Evolutionary conservation across 495 filamentous ascomycete genomes (phyloP).

Genomic region (Hypoxylon cercidicola): DNA sequence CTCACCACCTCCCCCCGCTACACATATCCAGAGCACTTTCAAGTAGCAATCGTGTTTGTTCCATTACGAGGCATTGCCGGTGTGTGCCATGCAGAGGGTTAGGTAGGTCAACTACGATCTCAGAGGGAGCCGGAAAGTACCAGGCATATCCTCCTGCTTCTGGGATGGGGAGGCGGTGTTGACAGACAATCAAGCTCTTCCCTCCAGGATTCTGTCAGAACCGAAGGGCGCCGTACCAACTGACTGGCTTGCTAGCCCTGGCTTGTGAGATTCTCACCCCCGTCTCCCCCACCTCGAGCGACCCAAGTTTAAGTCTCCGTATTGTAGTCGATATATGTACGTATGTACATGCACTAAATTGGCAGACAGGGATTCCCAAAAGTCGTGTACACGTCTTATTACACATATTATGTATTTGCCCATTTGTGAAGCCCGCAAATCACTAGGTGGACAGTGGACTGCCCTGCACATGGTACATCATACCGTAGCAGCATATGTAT

Average conservation of each 20-base stretch:
- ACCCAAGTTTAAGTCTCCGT: constrained; percentile 43
- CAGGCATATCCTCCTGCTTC: constrained; percentile 6
- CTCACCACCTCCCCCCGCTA: neutral
- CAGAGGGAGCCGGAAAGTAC: constrained; percentile 19
- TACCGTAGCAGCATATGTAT: constrained; percentile 30
- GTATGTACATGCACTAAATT: constrained; percentile 19
- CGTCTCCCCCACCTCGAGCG: constrained; percentile 41
- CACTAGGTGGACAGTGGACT: constrained; percentile 2
- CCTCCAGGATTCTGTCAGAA: constrained; percentile 35
- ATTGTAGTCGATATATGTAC: constrained; percentile 31
- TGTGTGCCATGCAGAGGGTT: constrained; percentile 7
- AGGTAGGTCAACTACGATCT: constrained; percentile 15
- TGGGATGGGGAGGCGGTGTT: constrained; percentile 28
- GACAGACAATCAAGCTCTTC: constrained; percentile 25
- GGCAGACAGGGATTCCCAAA: constrained; percentile 28
- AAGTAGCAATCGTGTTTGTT: constrained; percentile 25
- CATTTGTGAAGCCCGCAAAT: constrained; percentile 25
- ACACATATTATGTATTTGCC: constrained; percentile 45
- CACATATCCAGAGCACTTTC: neutral
- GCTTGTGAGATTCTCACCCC: constrained; percentile 42
- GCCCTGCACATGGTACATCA: constrained; percentile 30
- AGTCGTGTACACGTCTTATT: constrained; percentile 38
- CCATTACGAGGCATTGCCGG: constrained; percentile 5
- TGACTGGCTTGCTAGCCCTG: constrained; percentile 41
- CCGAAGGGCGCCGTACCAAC: constrained; percentile 37